Conservation (phyloP, 441 rosid genomes). For the Pelargonium citronellum region DNA sequence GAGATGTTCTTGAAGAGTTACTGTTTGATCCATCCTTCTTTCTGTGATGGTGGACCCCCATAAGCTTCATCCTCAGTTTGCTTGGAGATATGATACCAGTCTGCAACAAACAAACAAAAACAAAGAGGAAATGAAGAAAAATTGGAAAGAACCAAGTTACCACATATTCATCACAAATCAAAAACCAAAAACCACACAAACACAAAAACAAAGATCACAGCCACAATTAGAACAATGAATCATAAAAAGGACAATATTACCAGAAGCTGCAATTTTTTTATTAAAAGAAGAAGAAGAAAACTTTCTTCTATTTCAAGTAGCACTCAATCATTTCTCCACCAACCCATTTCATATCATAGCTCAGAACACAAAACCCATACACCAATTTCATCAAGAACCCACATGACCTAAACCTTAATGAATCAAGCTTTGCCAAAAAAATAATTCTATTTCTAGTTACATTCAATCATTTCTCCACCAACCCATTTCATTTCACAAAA, state of each 20-base stretch:
- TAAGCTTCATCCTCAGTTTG: slow-evolving; percentile 79
- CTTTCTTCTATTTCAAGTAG: slow-evolving; percentile 4
- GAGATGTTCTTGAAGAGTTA: slow-evolving; percentile 89
- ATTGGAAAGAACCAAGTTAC: not conserved
- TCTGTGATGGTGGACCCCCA: slow-evolving; percentile 55
- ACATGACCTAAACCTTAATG: not conserved
- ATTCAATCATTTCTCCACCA: too few species aligned
- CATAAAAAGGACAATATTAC: not conserved
- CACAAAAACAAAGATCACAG: not conserved
- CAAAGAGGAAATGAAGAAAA: not conserved
- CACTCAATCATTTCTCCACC: not conserved
- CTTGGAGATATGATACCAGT: slow-evolving; percentile 79
- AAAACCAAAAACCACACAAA: not conserved
- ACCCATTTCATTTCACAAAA: too few species aligned
- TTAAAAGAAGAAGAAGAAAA: not conserved
- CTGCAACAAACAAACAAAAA: slow-evolving; percentile 30
- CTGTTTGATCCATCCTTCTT: slow-evolving; percentile 65
- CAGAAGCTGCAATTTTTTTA: too few species aligned
- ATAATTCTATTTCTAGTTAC: too few species aligned
- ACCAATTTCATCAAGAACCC: not conserved
- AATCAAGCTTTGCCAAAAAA: not conserved
- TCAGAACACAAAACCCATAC: not conserved
- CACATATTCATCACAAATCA: not conserved
- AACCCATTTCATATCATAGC: not conserved
- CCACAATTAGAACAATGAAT: not conserved